Evolutionary conservation across 805 yeast genomes (phyloP).

Genomic region (Kazachstania kunashirensis): DNA sequence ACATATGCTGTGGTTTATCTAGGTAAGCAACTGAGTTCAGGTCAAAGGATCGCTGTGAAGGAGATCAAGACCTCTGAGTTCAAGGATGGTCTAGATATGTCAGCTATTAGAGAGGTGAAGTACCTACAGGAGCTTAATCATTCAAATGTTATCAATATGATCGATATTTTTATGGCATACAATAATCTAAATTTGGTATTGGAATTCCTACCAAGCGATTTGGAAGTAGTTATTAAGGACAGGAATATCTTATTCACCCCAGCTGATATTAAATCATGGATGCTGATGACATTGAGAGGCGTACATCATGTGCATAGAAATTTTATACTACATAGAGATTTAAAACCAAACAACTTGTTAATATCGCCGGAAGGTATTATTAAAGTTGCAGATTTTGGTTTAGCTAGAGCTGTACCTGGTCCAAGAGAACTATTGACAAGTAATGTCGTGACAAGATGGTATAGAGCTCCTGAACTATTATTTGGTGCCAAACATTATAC

Average conservation of each 20-base stretch:
- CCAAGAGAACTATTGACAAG: conserved; percentile 75
- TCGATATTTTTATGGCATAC: conserved; percentile 72
- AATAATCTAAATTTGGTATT: conserved; percentile 71
- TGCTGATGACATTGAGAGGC: conserved; percentile 89
- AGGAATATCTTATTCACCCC: conserved; percentile 64
- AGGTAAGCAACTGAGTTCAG: conserved; percentile 44
- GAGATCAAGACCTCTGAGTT: conserved; percentile 91
- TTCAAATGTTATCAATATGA: conserved; percentile 72
- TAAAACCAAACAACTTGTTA: conserved; percentile 85
- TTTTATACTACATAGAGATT: conserved; percentile 81
- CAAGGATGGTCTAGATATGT: conserved; percentile 95
- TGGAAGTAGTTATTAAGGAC: conserved; percentile 83
- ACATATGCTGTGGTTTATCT: conserved; percentile 94
- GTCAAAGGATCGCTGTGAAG: conserved; percentile 75
- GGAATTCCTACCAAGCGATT: conserved; percentile 85
- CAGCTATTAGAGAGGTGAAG: conserved; percentile 89
- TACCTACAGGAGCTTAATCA: conserved; percentile 75
- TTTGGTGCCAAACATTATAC: conserved; percentile 87
- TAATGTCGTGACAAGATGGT: conserved; percentile 97
- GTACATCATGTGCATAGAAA: conserved; percentile 92
- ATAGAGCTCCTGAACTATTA: conserved; percentile 88
- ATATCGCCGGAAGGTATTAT: conserved; percentile 80
- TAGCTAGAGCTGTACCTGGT: conserved; percentile 75
- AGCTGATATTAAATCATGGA: conserved; percentile 87
- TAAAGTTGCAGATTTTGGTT: conserved; percentile 95